A percentile compares a stretch with the other conserved stretches of the same genome.
Evolutionary conservation across 1,139 yeast species (phyloP).

Genomic region (Kodamaea arcana): DNA sequence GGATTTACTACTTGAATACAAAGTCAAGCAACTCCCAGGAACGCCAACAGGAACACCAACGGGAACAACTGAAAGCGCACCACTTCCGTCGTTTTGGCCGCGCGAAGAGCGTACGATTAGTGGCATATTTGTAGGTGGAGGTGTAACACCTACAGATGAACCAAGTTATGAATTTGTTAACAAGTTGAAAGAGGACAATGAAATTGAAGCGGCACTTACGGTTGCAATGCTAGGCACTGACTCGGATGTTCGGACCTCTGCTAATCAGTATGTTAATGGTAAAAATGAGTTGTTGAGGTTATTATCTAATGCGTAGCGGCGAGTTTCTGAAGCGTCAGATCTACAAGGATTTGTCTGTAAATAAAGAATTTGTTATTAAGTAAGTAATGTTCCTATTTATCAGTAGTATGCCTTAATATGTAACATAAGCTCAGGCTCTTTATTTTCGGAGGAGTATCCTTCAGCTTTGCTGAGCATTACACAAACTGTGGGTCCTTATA

Average conservation of each 20-base stretch:
- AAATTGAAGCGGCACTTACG: conserved; percentile 46
- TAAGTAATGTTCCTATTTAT: no score
- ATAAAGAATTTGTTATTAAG: conserved; percentile 1
- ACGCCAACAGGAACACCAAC: conserved; percentile 1
- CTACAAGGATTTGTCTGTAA: background rate
- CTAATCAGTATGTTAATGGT: conserved; percentile 70
- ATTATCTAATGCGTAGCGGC: conserved; percentile 27
- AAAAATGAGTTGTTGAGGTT: conserved; percentile 68
- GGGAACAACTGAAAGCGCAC: background rate
- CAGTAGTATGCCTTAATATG: no score
- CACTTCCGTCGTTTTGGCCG: background rate
- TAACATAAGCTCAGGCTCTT: no score
- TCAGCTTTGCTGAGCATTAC: no score
- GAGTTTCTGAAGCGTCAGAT: background rate
- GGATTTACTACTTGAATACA: conserved; percentile 21
- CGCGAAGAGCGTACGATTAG: conserved; percentile 16
- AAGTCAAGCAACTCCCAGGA: conserved; percentile 16
- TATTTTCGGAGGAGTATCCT: no score
- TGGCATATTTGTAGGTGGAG: conserved; percentile 60
- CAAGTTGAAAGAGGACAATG: conserved; percentile 30
- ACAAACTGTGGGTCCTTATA: conserved; percentile 40
- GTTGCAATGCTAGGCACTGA: conserved; percentile 50
- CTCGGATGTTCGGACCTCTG: conserved; percentile 49
- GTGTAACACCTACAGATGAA: conserved; percentile 67
- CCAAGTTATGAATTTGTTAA: conserved; percentile 62